Conservation (phyloP, 2,329 filamentous ascomycete species). For the Aspergillus tanneri region DNA sequence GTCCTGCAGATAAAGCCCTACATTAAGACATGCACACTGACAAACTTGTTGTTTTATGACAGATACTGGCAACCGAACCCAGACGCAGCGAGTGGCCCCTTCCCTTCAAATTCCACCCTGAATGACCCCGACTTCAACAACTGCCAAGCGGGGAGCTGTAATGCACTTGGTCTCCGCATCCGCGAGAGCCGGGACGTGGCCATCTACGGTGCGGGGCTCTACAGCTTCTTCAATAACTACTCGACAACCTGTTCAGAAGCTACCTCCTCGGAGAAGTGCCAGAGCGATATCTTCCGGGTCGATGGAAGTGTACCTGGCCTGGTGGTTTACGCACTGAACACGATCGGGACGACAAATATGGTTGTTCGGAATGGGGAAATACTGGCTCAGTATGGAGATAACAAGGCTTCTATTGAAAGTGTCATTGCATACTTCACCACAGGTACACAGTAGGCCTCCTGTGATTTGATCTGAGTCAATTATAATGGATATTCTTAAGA, state of each 20-base stretch:
- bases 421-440: slow-evolving; percentile 45
- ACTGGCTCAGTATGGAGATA: slow-evolving; percentile 48
- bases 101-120: slow-evolving; percentile 28
- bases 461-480: too few relatives aligned
- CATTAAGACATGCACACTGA: slow-evolving; percentile 1
- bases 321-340: slow-evolving; percentile 53
- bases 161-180: slow-evolving; percentile 52
- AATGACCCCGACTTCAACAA: slow-evolving; percentile 39
- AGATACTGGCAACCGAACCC: slow-evolving; percentile 43
- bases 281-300: slow-evolving; percentile 50
- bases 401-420: slow-evolving; percentile 47
- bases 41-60: too few relatives aligned
- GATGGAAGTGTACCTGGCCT: slow-evolving; percentile 37
- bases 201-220: slow-evolving; percentile 54
- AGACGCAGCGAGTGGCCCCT: slow-evolving; percentile 33
- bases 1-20: not conserved
- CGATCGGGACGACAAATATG: slow-evolving; percentile 48
- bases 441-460: too few relatives aligned
- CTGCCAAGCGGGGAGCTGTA: slow-evolving; percentile 34
- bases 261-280: slow-evolving; percentile 45
- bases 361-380: slow-evolving; percentile 46
- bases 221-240: slow-evolving; percentile 58
- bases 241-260: slow-evolving; percentile 44
- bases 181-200: slow-evolving; percentile 44
- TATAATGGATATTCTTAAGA: too few relatives aligned